These are phyloP conservation scores for Fusarium albidum DNA, from an alignment of 2,329 filamentous ascomycete genomes.

Conservation along the genomic window DNA sequence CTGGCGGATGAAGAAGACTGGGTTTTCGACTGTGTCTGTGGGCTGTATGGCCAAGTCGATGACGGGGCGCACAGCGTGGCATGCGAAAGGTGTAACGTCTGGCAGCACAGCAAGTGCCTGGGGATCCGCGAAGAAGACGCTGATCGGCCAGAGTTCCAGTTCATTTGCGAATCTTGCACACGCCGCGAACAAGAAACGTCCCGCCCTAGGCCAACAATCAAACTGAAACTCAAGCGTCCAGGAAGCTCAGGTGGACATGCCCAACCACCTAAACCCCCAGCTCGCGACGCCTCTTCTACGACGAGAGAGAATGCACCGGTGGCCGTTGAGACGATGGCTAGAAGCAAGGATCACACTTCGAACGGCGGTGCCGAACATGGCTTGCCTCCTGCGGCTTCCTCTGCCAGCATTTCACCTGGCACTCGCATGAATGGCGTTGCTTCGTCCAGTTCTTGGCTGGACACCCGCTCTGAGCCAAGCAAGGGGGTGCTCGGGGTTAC, in stretches of 20 bases:
- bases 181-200: slow-evolving; percentile 72
- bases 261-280: slow-evolving; percentile 15
- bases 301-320: neutral
- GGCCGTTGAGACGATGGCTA: slow-evolving; percentile 1
- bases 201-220: slow-evolving; percentile 59
- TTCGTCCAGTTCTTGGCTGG: slow-evolving; percentile 4
- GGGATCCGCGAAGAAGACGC: slow-evolving; percentile 81
- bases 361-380: slow-evolving; percentile 23
- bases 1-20: slow-evolving; percentile 81
- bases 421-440: slow-evolving; percentile 23
- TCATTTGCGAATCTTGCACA: slow-evolving; percentile 82
- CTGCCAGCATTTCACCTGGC: slow-evolving; percentile 12
- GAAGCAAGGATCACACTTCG: slow-evolving; percentile 1
- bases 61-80: slow-evolving; percentile 94
- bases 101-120: slow-evolving; percentile 96
- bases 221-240: slow-evolving; percentile 56
- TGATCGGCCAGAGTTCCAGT: slow-evolving; percentile 86
- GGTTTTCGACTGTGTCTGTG: slow-evolving; percentile 95
- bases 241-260: slow-evolving; percentile 13
- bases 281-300: slow-evolving; percentile 3
- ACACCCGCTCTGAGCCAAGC: slow-evolving; percentile 9
- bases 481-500: slow-evolving; percentile 13
- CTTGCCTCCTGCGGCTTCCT: slow-evolving; percentile 17
- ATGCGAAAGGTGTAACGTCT: slow-evolving; percentile 92
- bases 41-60: slow-evolving; percentile 89